These are phyloP conservation scores for Coffea humblotiana DNA, from an alignment of 305 asterid species.

Conservation along the genomic window DNA sequence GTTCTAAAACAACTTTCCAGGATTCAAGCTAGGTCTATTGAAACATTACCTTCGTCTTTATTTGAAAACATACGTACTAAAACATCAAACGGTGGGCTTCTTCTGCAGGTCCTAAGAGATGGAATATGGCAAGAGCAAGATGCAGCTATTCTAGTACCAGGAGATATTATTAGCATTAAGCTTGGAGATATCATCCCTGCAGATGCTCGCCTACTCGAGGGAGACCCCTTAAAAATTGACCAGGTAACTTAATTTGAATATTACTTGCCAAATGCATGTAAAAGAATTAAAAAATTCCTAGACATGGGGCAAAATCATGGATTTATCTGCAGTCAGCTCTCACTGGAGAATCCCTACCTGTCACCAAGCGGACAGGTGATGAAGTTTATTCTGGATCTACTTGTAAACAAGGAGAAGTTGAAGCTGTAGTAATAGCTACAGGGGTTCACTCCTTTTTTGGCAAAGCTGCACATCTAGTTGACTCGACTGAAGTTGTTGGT, in stretches of 20 bases:
- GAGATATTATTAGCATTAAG: slow-evolving; percentile 33
- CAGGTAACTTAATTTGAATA: slow-evolving; percentile 15
- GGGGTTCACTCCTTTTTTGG: slow-evolving; percentile 31
- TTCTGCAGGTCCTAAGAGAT: slow-evolving; percentile 27
- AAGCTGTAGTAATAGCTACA: slow-evolving; percentile 30
- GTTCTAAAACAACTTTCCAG: background rate
- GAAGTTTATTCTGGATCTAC: slow-evolving; percentile 34
- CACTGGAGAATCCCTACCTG: slow-evolving; percentile 31
- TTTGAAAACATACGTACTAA: background rate
- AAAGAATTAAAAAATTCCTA: background rate
- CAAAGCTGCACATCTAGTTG: slow-evolving; percentile 33
- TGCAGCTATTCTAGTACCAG: slow-evolving; percentile 31
- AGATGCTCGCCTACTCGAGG: slow-evolving; percentile 33
- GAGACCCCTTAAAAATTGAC: slow-evolving; percentile 29
- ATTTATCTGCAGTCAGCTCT: slow-evolving; percentile 29
- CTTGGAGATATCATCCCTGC: slow-evolving; percentile 37
- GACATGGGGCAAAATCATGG: background rate
- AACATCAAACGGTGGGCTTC: background rate
- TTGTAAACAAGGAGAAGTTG: slow-evolving; percentile 32
- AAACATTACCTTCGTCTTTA: background rate
- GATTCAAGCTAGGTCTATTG: background rate
- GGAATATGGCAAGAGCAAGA: slow-evolving; percentile 28
- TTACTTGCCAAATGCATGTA: background rate
- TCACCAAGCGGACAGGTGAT: slow-evolving; percentile 28
- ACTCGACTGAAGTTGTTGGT: slow-evolving; percentile 27